These are phyloP conservation scores for Fusarium subglutinans DNA, from an alignment of 2,329 filamentous ascomycete species.

Conservation along the genomic window DNA sequence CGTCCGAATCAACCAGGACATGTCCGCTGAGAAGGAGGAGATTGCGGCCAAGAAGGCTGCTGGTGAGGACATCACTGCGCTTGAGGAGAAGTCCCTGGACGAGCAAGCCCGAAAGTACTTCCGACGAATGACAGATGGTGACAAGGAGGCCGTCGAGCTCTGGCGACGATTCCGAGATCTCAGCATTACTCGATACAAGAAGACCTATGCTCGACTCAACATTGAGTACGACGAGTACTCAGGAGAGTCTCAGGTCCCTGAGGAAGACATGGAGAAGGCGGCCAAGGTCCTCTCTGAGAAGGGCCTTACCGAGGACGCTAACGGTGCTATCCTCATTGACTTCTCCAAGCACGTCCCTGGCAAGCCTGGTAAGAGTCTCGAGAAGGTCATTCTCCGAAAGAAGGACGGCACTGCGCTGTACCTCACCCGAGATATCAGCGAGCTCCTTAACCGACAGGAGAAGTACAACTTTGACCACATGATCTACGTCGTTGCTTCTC, in stretches of 20 bases:
- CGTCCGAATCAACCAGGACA: constrained; percentile 77
- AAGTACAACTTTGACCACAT: constrained; percentile 78
- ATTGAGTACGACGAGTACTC: constrained; percentile 76
- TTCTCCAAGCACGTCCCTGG: constrained; percentile 74
- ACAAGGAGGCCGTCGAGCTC: constrained; percentile 66
- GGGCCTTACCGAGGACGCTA: constrained; percentile 72
- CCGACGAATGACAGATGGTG: constrained; percentile 75
- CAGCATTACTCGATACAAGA: constrained; percentile 72
- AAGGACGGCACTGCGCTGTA: constrained; percentile 80
- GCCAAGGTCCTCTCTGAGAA: constrained; percentile 71
- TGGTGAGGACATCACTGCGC: constrained; percentile 58
- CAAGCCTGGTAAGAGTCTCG: constrained; percentile 74
- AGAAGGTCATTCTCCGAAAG: constrained; percentile 76
- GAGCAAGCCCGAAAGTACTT: constrained; percentile 80
- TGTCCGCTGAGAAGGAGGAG: constrained; percentile 72
- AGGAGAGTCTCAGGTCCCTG: constrained; percentile 77
- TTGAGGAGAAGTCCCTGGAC: constrained; percentile 69
- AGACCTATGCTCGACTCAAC: constrained; percentile 75
- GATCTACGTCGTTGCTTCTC: constrained; percentile 80
- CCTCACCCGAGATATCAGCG: constrained; percentile 80
- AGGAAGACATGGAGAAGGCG: constrained; percentile 71
- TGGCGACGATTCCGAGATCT: constrained; percentile 75
- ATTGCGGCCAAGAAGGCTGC: constrained; percentile 66
- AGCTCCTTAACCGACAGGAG: constrained; percentile 72
- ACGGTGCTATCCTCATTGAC: constrained; percentile 78